Percentiles rank a stretch among this genome's conserved stretches.
phyloP scores from a whole-genome alignment of 2,329 filamentous ascomycete genomes.

The Aplosporella prunicola region DNA sequence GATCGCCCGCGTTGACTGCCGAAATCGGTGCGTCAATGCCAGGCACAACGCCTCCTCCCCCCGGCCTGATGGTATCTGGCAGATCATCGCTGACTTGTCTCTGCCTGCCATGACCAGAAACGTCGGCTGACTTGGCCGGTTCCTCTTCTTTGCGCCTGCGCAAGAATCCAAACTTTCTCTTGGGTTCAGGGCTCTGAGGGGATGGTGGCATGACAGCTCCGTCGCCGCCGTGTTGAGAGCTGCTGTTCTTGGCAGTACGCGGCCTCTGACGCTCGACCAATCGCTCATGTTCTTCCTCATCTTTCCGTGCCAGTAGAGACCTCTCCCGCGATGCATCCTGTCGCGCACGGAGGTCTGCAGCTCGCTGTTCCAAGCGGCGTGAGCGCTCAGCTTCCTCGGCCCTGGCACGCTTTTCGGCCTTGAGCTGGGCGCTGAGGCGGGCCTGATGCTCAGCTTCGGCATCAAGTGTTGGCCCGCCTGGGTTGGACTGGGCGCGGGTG shows the following conservation, averaged over 20 bases:
- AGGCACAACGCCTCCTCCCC: constrained; percentile 40
- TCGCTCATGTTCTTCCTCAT: constrained; percentile 16
- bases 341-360: constrained; percentile 18
- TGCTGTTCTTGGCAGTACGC: constrained; percentile 3
- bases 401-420: constrained; percentile 24
- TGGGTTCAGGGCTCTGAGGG: background rate
- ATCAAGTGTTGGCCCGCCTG: constrained; percentile 14
- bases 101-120: constrained; percentile 14
- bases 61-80: constrained; percentile 29
- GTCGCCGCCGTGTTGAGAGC: background rate
- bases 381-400: constrained; percentile 24
- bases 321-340: constrained; percentile 23
- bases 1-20: constrained; percentile 67
- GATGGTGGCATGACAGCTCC: constrained; percentile 1
- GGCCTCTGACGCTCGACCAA: constrained; percentile 1
- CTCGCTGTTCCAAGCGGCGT: constrained; percentile 15
- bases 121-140: constrained; percentile 16
- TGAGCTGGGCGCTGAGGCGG: constrained; percentile 20
- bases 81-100: constrained; percentile 19
- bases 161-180: constrained; percentile 24
- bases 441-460: constrained; percentile 20
- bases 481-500: constrained; percentile 7
- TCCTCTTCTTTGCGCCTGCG: constrained; percentile 25
- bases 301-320: constrained; percentile 20
- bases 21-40: constrained; percentile 68